phyloP scores from a whole-genome alignment of 2,329 filamentous ascomycete species.

The Keithomyces neogunnii region DNA sequence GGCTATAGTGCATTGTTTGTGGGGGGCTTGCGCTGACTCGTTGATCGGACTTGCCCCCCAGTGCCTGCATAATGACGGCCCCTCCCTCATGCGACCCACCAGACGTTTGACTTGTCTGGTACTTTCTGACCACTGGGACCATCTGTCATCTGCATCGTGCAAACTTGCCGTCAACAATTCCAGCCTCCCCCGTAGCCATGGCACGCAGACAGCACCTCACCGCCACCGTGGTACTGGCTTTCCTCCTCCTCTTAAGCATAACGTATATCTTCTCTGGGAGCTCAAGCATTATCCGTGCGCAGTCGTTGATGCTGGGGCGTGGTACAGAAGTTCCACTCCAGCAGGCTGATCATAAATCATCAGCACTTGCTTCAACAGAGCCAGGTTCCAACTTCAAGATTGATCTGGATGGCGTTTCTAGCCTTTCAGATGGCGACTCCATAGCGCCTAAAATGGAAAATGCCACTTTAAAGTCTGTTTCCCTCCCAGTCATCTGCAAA shows the following conservation, averaged over 20 bases:
- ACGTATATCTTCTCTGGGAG: slow-evolving; percentile 49
- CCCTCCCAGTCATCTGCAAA: background rate
- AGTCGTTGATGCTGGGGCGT: slow-evolving; percentile 9
- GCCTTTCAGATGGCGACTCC: slow-evolving; percentile 55
- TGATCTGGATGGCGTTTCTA: slow-evolving; percentile 35
- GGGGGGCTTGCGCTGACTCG: no score
- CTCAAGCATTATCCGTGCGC: slow-evolving; percentile 1
- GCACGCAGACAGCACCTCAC: slow-evolving; percentile 45
- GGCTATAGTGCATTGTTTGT: no score
- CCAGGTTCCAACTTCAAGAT: slow-evolving; percentile 22
- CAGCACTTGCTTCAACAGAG: slow-evolving; percentile 7
- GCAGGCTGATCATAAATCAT: background rate
- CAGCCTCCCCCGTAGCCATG: slow-evolving; percentile 26
- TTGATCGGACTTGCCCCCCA: no score
- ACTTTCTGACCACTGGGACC: background rate
- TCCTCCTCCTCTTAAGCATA: slow-evolving; percentile 48
- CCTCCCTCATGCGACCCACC: no score
- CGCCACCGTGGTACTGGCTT: slow-evolving; percentile 43
- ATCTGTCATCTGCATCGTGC: background rate
- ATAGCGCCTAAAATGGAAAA: slow-evolving; percentile 79
- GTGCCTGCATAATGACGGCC: no score
- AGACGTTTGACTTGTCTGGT: no score
- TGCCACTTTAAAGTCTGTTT: slow-evolving; percentile 63
- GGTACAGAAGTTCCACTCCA: background rate
- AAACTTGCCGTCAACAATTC: slow-evolving; percentile 9